Evolutionary conservation across 768 basidiomycete species (phyloP), one percentile per base, ranked within the genome.

Genomic region (Tulasnella sp.): DNA sequence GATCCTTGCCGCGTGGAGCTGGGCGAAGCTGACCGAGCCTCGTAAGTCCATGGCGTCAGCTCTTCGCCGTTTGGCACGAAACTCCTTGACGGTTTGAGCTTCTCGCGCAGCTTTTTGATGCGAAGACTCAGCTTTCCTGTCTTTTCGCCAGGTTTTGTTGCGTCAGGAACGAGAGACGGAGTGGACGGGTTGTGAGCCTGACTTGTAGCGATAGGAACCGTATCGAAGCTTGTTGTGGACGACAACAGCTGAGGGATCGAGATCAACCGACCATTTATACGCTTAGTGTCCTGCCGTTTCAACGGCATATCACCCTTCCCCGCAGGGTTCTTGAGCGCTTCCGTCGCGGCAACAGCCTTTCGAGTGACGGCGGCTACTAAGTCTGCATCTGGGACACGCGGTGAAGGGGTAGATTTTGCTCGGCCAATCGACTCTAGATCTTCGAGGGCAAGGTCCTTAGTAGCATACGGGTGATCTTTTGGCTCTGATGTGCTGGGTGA

Each of bases 31-130:
- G 60, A 30, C 21, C 30, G 47, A 26, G 23, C 27, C 3, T 51
- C 51, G 29, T 54, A 4, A 4, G 19, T 47, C 49, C 43, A 61
- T 15, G 51, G 62, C 1, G 52, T 61, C 13, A 55, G n/a, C 43
- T 77, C 78, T 60, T 86, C 85, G 21, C 80, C 79, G 17, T 71
- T 64, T n/a, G 73, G 64, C 41, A 73, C 68, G 59, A 77, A 78
- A 11, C 72, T 71, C 62, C 77, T 80, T 27, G 80, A 74, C 44
- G 84, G 78, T 60, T 50, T 59, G 21, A 90, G 73, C 0, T 85
- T 84, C 52, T 86, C 79, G 54, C 83, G 77, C 50, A 91, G 71
- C 67, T 79, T 83, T 70, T 80, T 84, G 74, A 91, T 81, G 23
- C 86, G 81, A 42, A 82, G 80, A 47, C 85, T 83, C 61, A 90